phyloP scores from a whole-genome alignment of 495 filamentous ascomycete genomes.

The Penicillium mononematosum region DNA sequence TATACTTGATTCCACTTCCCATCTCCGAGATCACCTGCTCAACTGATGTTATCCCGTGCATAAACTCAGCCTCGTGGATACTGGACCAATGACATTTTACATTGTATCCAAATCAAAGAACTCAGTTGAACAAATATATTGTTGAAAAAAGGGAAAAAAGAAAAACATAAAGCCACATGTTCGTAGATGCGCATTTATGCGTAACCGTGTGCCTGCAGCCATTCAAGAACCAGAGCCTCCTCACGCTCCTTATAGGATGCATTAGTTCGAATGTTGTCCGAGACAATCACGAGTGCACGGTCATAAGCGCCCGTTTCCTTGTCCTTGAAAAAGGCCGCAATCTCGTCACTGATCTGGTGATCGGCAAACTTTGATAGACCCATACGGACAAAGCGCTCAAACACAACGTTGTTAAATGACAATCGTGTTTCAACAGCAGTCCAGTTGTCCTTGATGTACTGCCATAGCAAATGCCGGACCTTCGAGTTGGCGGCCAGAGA shows the following conservation, averaged over 20 bases:
- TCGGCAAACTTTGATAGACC: conserved; percentile 75
- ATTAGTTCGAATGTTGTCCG: conserved; percentile 75
- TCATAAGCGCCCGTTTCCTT: conserved; percentile 81
- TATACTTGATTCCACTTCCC: not conserved
- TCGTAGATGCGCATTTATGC: conserved; percentile 25
- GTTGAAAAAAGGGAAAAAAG: not conserved
- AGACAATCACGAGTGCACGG: conserved; percentile 72
- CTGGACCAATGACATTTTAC: conserved; percentile 13
- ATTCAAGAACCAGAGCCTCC: conserved; percentile 62
- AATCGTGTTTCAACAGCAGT: conserved; percentile 62
- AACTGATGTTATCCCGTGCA: conserved; percentile 10
- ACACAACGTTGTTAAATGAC: conserved; percentile 75
- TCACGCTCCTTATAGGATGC: conserved; percentile 77
- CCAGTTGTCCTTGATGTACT: conserved; percentile 82
- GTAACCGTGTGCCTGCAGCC: conserved; percentile 67
- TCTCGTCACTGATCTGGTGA: conserved; percentile 66
- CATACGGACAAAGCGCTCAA: conserved; percentile 81
- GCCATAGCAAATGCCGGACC: conserved; percentile 71
- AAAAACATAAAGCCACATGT: not conserved
- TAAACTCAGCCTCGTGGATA: conserved; percentile 13
- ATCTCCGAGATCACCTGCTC: conserved; percentile 7
- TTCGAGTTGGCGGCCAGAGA: conserved; percentile 69
- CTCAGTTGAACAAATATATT: not conserved
- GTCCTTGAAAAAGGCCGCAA: conserved; percentile 75
- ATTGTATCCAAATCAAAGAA: not conserved